phyloP scores from a whole-genome alignment of 345 rosid species.

The Atalantia buxifolia region DNA sequence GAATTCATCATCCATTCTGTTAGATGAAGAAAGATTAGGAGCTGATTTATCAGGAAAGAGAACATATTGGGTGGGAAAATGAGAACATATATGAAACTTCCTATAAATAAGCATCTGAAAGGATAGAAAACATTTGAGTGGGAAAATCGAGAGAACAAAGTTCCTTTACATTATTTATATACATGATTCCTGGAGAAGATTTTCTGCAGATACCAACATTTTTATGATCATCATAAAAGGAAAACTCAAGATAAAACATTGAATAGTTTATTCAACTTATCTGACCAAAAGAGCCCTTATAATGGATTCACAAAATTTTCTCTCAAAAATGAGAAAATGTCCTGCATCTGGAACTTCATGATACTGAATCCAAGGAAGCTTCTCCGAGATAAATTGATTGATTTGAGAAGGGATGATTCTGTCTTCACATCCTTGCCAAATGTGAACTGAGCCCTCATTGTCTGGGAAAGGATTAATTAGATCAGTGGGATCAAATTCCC shows the following conservation, averaged over 20 bases:
- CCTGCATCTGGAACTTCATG: conserved; percentile 67
- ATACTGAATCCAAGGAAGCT: conserved; percentile 74
- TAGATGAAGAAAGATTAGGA: too few relatives aligned
- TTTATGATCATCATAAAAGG: neutral
- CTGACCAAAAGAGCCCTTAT: conserved; percentile 43
- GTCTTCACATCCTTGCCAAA: conserved; percentile 81
- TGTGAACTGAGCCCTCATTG: conserved; percentile 54
- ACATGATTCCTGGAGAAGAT: neutral
- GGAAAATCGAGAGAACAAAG: neutral
- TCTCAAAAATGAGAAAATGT: conserved; percentile 49
- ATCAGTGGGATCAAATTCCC: conserved; percentile 81
- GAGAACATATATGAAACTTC: too few relatives aligned
- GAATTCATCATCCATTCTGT: neutral
- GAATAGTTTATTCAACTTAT: conserved; percentile 10
- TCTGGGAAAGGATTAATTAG: conserved; percentile 56
- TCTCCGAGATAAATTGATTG: conserved; percentile 45
- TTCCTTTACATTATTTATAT: neutral
- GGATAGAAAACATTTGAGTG: neutral
- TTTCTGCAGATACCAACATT: neutral
- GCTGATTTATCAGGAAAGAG: too few relatives aligned
- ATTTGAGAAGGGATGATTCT: conserved; percentile 47
- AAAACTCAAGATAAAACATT: neutral
- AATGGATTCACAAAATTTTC: conserved; percentile 43
- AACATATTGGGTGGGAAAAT: too few relatives aligned
- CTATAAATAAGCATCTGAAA: neutral